phyloP scores from a whole-genome alignment of 2,329 filamentous ascomycete species.

The Leptosphaerulina australis region DNA sequence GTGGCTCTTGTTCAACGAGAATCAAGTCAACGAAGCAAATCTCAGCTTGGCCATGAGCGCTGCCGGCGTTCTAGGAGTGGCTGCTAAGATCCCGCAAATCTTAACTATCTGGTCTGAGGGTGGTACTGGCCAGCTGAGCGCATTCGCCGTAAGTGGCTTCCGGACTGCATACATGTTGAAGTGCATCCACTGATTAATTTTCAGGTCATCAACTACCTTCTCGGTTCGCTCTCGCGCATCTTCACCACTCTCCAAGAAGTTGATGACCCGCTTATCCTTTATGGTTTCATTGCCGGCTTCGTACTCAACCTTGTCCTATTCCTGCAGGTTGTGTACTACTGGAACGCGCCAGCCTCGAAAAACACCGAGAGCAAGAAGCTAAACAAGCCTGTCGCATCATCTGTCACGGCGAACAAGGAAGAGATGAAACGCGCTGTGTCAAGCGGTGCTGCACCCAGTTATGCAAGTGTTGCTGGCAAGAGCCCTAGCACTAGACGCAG shows the following conservation, averaged over 20 bases:
- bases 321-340: slow-evolving; percentile 93
- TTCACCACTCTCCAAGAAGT: slow-evolving; percentile 98
- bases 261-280: slow-evolving; percentile 93
- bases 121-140: slow-evolving; percentile 91
- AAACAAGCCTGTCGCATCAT: slow-evolving; percentile 40
- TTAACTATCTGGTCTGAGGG: slow-evolving; percentile 82
- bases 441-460: slow-evolving; percentile 41
- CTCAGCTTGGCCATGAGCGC: slow-evolving; percentile 81
- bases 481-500: slow-evolving; percentile 63
- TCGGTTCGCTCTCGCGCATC: slow-evolving; percentile 89
- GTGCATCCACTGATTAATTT: not conserved
- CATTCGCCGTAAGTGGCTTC: slow-evolving; percentile 78
- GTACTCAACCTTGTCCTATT: slow-evolving; percentile 86
- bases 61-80: slow-evolving; percentile 80
- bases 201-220: slow-evolving; percentile 97
- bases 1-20: slow-evolving; percentile 71
- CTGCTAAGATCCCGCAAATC: slow-evolving; percentile 95
- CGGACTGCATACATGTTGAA: too few relatives aligned
- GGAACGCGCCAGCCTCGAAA: slow-evolving; percentile 65
- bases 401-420: slow-evolving; percentile 42
- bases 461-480: slow-evolving; percentile 52
- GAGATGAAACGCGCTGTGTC: slow-evolving; percentile 43
- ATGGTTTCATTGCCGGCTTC: slow-evolving; percentile 91
- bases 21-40: slow-evolving; percentile 67
- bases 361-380: slow-evolving; percentile 46